Base-by-base conservation (phyloP, 2,329 filamentous ascomycete genomes). In the Exserohilum turcica region DNA sequence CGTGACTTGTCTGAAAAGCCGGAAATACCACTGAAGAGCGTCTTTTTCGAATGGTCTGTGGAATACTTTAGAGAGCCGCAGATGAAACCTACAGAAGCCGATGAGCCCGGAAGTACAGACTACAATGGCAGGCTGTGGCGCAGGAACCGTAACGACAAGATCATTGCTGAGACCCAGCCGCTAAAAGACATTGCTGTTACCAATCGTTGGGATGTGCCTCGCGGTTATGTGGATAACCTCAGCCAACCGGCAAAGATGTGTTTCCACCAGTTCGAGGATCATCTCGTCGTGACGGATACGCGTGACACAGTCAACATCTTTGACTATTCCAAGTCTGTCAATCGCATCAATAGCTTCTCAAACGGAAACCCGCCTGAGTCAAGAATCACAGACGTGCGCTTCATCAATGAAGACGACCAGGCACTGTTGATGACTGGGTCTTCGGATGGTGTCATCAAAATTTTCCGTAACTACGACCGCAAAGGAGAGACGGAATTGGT, bases 391-490 rank as follows among this genome's bases (percentile, higher is more conserved):
- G 92, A 97, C 73, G 87, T 97, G 72, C 90, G 92, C 50, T 97
- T 97, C 74, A 96, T 99, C 79, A 99, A 99, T 64, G 94, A 99
- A 75, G 94, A 99, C 66, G 94, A 99, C 71, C 91, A 95, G 70
- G 94, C 93, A 2, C 85, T 97, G 59, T 78, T 99, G 51, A 91
- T 99, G 84, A 96, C 91, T 0, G 94, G 94, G 1, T 96, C 92
- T 6, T 96, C 92, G 1, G 94, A 99, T 68, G 94, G 94, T 46
- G 91, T 97, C 15, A 85, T 99, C 60, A 90, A 95, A 59, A 87
- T 97, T 28, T 99, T 95, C 77, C 86, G 92, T 60, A 89, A 94
- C 71, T 99, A 99, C 72, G 92, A 97, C 64, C 86, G 85, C 18
- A 82, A 87, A 40, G 82, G 83, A 58, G 82, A 86, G 45, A 87